A percentile compares a stretch with the other conserved stretches of the same genome.
Conservation (phyloP, 495 filamentous ascomycete species). For the Aspergillus ostianus region DNA sequence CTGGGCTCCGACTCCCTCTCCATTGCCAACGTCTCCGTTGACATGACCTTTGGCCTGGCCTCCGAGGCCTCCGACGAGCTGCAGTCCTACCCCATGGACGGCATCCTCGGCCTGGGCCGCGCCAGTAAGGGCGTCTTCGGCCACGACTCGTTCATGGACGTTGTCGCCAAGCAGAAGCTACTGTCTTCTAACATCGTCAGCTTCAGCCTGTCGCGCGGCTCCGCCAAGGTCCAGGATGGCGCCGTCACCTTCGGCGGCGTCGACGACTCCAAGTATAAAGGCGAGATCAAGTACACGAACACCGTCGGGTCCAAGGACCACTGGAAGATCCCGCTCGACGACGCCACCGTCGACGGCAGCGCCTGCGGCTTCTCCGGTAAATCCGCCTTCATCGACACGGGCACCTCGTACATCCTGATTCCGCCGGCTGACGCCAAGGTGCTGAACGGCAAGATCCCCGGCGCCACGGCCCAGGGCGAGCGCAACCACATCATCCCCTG, state of each 20-base stretch:
- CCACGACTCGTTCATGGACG: slow-evolving; percentile 61
- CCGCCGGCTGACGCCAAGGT: slow-evolving; percentile 61
- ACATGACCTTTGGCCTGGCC: slow-evolving; percentile 67
- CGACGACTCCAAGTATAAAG: slow-evolving; percentile 63
- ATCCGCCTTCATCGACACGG: slow-evolving; percentile 74
- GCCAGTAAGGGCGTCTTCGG: slow-evolving; percentile 39
- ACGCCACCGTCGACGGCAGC: slow-evolving; percentile 57
- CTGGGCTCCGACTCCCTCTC: slow-evolving; percentile 61
- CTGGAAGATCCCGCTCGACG: slow-evolving; percentile 71
- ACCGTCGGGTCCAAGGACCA: slow-evolving; percentile 36
- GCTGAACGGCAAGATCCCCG: slow-evolving; percentile 65
- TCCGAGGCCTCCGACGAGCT: slow-evolving; percentile 67
- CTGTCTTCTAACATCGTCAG: slow-evolving; percentile 66
- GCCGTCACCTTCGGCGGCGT: slow-evolving; percentile 73
- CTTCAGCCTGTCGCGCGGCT: slow-evolving; percentile 61
- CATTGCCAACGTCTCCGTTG: slow-evolving; percentile 60
- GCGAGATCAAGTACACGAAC: slow-evolving; percentile 61
- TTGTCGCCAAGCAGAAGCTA: slow-evolving; percentile 53
- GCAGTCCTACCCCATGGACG: slow-evolving; percentile 73
- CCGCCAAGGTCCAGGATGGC: slow-evolving; percentile 66
- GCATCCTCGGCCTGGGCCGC: slow-evolving; percentile 77
- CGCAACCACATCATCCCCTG: slow-evolving; percentile 68
- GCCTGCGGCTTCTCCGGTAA: slow-evolving; percentile 46
- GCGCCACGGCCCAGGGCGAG: slow-evolving; percentile 47
- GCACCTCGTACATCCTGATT: slow-evolving; percentile 72